Conservation (phyloP, 306 rosid species). For the Biancaea sappan region DNA sequence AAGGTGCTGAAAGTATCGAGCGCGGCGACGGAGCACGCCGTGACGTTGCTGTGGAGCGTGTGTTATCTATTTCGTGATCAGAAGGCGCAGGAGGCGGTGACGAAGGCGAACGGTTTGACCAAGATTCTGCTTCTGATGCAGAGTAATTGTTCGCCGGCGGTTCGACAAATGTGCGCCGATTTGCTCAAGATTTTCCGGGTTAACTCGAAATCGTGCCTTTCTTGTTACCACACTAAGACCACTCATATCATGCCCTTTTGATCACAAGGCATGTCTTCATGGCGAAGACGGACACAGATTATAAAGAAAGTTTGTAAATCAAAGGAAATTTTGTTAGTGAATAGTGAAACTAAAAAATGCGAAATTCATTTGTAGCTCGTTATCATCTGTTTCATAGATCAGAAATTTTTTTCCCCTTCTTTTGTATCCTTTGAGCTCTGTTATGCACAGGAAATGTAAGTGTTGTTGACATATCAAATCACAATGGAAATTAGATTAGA, state of each 20-base stretch:
- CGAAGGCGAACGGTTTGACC: constrained; percentile 74
- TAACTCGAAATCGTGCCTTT: constrained; percentile 63
- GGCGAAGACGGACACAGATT: not conserved
- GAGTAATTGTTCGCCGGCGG: constrained; percentile 74
- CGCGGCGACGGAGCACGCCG: constrained; percentile 81
- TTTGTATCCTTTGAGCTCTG: not conserved
- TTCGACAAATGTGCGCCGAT: constrained; percentile 80
- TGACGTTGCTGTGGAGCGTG: constrained; percentile 85
- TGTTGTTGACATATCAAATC: not conserved
- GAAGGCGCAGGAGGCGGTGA: constrained; percentile 70
- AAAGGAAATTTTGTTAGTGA: constrained; percentile 66
- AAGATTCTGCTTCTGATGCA: constrained; percentile 89
- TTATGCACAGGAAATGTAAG: not conserved
- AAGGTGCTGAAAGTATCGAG: constrained; percentile 71
- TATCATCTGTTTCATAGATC: not conserved
- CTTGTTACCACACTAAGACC: constrained; percentile 78
- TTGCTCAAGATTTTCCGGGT: constrained; percentile 81
- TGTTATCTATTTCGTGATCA: constrained; percentile 72
- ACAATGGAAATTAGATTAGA: not conserved
- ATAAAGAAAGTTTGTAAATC: constrained; percentile 46
- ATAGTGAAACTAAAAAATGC: constrained; percentile 35
- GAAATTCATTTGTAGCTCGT: constrained; percentile 36
- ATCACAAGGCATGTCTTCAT: not conserved
- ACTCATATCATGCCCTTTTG: constrained; percentile 95
- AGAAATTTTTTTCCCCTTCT: not conserved